A percentile compares a stretch with the other conserved stretches of the same genome.
phyloP scores from a whole-genome alignment of 2,329 filamentous ascomycete genomes.

The Arthrobotrys sinensis region DNA sequence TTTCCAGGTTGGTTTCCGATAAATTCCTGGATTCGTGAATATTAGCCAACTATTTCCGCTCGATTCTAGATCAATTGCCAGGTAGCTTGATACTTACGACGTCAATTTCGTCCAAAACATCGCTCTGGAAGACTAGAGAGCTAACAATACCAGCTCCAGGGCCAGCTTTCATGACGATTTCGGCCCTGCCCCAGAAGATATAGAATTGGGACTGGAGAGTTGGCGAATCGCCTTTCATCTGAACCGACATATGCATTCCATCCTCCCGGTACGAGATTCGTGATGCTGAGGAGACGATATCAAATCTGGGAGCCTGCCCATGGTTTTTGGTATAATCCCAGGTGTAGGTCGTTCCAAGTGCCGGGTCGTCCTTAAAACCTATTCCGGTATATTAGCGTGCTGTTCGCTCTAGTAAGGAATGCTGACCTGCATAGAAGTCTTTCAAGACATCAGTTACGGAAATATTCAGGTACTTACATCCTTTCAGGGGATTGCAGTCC shows the following conservation, averaged over 20 bases:
- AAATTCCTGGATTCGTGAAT: slow-evolving; percentile 75
- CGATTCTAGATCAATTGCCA: neutral
- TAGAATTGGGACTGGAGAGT: slow-evolving; percentile 92
- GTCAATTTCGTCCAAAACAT: slow-evolving; percentile 95
- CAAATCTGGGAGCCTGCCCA: slow-evolving; percentile 34
- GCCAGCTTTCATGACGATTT: slow-evolving; percentile 86
- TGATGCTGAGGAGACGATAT: slow-evolving; percentile 69
- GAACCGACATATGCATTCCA: slow-evolving; percentile 52
- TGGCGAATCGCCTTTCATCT: slow-evolving; percentile 69
- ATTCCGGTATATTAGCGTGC: slow-evolving; percentile 26
- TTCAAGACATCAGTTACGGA: neutral
- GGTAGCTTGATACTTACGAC: slow-evolving; percentile 68
- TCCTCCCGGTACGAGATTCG: slow-evolving; percentile 47
- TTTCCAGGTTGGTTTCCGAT: slow-evolving; percentile 81
- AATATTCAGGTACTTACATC: slow-evolving; percentile 65
- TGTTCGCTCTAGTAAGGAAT: neutral
- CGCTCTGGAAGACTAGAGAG: slow-evolving; percentile 90
- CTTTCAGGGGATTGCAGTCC: slow-evolving; percentile 73
- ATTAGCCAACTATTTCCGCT: neutral
- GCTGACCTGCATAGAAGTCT: neutral
- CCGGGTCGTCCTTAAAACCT: slow-evolving; percentile 62
- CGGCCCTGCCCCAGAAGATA: slow-evolving; percentile 98
- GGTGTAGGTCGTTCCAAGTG: slow-evolving; percentile 62
- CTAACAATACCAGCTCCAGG: slow-evolving; percentile 93
- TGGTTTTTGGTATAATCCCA: slow-evolving; percentile 72